Conservation (phyloP, 2,329 filamentous ascomycete genomes). For the Diaporthe batatas region DNA sequence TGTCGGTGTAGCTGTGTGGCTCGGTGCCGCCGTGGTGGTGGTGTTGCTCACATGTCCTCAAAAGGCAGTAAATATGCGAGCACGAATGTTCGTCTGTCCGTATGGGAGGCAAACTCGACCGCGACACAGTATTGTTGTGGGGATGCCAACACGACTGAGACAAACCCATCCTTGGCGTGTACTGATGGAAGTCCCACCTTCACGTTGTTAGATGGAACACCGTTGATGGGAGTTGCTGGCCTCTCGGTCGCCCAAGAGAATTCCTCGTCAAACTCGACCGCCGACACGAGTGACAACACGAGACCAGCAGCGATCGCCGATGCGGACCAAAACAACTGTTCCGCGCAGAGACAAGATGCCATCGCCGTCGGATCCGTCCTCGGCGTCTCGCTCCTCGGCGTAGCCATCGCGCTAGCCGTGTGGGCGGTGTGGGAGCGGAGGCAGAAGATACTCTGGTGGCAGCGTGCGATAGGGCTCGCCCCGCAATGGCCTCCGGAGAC, state of each 20-base stretch:
- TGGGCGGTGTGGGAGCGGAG: conserved; percentile 36
- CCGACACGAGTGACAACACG: neutral
- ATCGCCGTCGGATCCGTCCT: neutral
- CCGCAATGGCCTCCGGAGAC: neutral
- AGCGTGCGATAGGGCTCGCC: neutral
- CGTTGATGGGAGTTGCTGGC: conserved; percentile 22
- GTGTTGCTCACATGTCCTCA: neutral
- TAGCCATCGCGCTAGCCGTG: neutral
- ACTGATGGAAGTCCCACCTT: conserved; percentile 9
- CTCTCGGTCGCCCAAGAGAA: neutral
- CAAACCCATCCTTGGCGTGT: conserved; percentile 11
- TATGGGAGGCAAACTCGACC: conserved; percentile 18
- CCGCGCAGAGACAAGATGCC: neutral
- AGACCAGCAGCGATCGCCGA: neutral
- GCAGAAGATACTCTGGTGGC: conserved; percentile 26
- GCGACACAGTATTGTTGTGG: conserved; percentile 29
- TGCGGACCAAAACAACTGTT: neutral
- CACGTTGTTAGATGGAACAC: neutral
- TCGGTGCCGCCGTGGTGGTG: neutral
- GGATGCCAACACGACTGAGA: conserved; percentile 6
- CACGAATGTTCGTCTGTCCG: neutral
- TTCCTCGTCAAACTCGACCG: conserved; percentile 8
- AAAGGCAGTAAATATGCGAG: conserved; percentile 4
- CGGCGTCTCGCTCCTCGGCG: neutral
- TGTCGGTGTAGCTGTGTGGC: neutral